phyloP scores from a whole-genome alignment of 2,329 filamentous ascomycete species.

The Coniochaeta prunicola region DNA sequence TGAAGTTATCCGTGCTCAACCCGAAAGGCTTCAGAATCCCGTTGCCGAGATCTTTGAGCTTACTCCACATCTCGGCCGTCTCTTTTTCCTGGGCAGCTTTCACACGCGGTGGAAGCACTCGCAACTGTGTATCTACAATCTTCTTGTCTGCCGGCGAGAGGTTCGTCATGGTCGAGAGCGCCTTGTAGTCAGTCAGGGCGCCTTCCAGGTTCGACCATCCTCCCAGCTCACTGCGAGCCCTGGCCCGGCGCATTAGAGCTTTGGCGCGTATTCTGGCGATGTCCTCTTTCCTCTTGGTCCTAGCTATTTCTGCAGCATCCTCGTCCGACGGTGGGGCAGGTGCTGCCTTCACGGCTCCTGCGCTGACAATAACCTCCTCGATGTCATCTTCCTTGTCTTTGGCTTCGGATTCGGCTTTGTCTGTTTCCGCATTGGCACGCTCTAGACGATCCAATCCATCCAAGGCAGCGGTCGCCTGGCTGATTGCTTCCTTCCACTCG shows the following conservation, averaged over 20 bases:
- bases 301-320: constrained; percentile 19
- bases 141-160: constrained; percentile 60
- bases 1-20: constrained; percentile 87
- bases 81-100: constrained; percentile 79
- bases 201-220: constrained; percentile 76
- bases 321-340: constrained; percentile 22
- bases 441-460: constrained; percentile 62
- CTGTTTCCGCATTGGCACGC: constrained; percentile 32
- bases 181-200: constrained; percentile 73
- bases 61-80: constrained; percentile 95
- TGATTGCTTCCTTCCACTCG: constrained; percentile 78
- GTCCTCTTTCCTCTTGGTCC: constrained; percentile 45
- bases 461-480: constrained; percentile 64
- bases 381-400: constrained; percentile 31
- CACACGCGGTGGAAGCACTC: constrained; percentile 57
- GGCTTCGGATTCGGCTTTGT: constrained; percentile 36
- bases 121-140: constrained; percentile 60
- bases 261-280: constrained; percentile 75
- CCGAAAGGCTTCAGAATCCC: constrained; percentile 90
- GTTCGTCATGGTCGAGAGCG: constrained; percentile 49
- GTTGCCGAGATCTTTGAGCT: constrained; percentile 86
- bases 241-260: constrained; percentile 71
- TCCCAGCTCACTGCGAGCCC: constrained; percentile 61
- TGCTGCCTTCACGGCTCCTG: constrained; percentile 45
- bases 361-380: constrained; percentile 53